Base-by-base conservation (phyloP, 2,329 filamentous ascomycete species). In the Aspergillus calidoustus region DNA sequence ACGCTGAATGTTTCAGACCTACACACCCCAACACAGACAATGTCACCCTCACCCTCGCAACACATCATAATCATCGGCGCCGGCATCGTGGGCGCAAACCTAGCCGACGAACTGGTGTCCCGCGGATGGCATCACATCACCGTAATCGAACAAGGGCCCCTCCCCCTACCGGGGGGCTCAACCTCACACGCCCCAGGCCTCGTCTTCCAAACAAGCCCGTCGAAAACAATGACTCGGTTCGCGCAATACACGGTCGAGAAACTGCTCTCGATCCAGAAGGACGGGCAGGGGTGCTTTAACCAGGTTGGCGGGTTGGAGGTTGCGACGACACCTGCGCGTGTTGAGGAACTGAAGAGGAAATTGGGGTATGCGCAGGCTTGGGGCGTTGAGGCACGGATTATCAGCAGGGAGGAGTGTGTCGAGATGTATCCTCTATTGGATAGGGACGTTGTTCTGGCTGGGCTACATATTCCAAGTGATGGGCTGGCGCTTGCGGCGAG, bases 151-250 rank as follows among this genome's bases (percentile, higher is more conserved):
- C 87, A 89, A 72, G 87, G 87, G 0, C 87, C 87, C 3, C 72
- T 89, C 65, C 76, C 80, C 61, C 84, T 89, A 81, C 87, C 87
- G 0, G 87, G 87, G 28, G 87, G 87, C 49, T 89, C 87, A 30
- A 89, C 87, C 7, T 89, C 86, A 7, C 87, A 89, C 65, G 87
- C 87, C 4, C 87, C 87, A 0, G 87, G 87, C 0, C 79, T 89
- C 3, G 86, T 89, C 0, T 89, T 88, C 67, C 86, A 89, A 69
- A 88, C 85, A 7, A 88, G 84, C 4, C 62, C 69, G 0, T 74
- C 70, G 0, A 75, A 74, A 54, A 74, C 72, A 5, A 74, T 89
- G 84, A 86, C 82, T 5, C 72, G 79, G 3, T 82, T 89, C 56
- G 87, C 87, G 2, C 81, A 80, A 50, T 89, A 89, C 70, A 89